These are phyloP conservation scores for Orychophragmus violaceus DNA, from an alignment of 345 rosid genomes.

Conservation along the genomic window DNA sequence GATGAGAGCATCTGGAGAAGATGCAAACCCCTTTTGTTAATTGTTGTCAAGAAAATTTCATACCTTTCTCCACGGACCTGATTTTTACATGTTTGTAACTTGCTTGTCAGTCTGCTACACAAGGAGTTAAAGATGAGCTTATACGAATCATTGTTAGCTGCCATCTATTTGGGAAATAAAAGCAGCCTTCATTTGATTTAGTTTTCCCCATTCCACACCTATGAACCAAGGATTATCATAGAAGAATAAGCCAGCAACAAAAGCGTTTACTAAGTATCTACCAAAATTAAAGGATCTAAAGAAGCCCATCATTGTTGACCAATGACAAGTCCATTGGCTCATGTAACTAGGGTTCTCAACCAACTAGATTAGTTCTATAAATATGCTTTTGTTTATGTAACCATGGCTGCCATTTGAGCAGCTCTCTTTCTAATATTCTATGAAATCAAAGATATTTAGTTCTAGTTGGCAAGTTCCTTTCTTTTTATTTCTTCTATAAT, in stretches of 20 bases:
- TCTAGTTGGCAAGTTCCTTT: too few relatives aligned
- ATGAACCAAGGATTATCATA: constrained; percentile 89
- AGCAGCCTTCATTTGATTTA: constrained; percentile 90
- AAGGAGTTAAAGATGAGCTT: constrained; percentile 17
- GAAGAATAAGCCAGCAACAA: constrained; percentile 13
- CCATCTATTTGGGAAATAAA: constrained; percentile 56
- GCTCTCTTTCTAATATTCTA: too few relatives aligned
- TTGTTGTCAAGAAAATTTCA: neutral
- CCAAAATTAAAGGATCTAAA: too few relatives aligned
- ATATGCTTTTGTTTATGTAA: too few relatives aligned
- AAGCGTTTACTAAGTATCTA: constrained; percentile 8
- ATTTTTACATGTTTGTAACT: constrained; percentile 43
- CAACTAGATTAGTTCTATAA: too few relatives aligned
- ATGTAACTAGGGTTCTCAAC: too few relatives aligned
- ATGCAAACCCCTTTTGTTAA: neutral
- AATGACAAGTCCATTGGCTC: too few relatives aligned
- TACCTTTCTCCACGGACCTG: constrained; percentile 94
- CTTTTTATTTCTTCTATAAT: too few relatives aligned
- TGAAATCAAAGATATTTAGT: too few relatives aligned
- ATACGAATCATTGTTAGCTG: neutral
- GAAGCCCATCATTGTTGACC: too few relatives aligned
- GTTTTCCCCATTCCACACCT: constrained; percentile 78
- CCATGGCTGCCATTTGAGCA: too few relatives aligned
- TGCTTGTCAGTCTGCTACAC: constrained; percentile 57
- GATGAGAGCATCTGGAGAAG: constrained; percentile 85